phyloP scores from a whole-genome alignment of 306 rosid genomes.

The Fragaria ananassa region DNA sequence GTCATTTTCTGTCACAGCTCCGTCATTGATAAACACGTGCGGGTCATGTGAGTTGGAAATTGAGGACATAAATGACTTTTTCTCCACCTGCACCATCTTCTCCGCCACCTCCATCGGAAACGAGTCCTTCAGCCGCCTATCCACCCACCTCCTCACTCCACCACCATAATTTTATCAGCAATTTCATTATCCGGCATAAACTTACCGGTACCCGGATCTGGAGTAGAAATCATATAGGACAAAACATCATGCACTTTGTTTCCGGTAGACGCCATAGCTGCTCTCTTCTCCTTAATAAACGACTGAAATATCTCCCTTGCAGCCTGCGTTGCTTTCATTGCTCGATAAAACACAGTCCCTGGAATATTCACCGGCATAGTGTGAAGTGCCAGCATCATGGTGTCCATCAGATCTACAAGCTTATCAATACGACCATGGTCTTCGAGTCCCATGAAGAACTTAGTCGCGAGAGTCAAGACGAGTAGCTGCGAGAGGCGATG shows the following conservation, averaged over 20 bases:
- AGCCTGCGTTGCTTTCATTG: conserved; percentile 3
- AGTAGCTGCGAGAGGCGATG: background rate
- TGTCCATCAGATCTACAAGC: background rate
- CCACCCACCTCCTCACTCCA: no score
- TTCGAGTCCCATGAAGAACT: background rate
- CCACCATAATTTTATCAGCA: conserved; percentile 19
- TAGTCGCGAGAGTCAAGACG: background rate
- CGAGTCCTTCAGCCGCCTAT: no score
- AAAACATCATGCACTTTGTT: background rate
- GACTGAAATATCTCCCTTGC: background rate
- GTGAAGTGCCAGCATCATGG: background rate
- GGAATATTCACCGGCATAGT: conserved; percentile 5
- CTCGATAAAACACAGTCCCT: background rate
- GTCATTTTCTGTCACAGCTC: no score
- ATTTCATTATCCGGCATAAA: conserved; percentile 6
- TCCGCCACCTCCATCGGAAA: no score
- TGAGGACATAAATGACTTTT: no score
- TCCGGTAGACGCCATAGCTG: background rate
- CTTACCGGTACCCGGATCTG: background rate
- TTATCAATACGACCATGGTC: background rate
- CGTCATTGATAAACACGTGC: no score
- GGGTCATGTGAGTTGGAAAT: no score
- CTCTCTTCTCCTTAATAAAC: conserved; percentile 14
- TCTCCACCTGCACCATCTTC: no score
- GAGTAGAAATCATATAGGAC: background rate